A percentile compares a stretch with the other conserved stretches of the same genome.
phyloP scores from a whole-genome alignment of 495 filamentous ascomycete genomes.

The Parachaetomium inaequale region DNA sequence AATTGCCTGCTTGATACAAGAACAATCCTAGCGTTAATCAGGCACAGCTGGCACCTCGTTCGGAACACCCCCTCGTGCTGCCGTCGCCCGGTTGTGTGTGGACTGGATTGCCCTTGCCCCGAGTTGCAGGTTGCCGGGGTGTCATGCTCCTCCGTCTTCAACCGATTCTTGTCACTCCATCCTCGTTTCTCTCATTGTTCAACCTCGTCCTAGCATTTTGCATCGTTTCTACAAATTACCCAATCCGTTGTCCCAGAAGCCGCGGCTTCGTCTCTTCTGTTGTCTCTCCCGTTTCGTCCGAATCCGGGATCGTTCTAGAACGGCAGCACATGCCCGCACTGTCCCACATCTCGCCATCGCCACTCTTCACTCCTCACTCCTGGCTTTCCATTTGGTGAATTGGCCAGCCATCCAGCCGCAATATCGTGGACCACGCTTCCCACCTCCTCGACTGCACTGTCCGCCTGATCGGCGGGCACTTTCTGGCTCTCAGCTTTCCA shows the following conservation, averaged over 20 bases:
- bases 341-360: slow-evolving; percentile 24
- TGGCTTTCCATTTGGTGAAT: neutral
- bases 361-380: neutral
- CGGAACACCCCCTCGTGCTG: neutral
- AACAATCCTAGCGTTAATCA: too few species aligned
- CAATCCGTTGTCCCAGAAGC: neutral
- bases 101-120: slow-evolving; percentile 6
- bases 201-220: neutral
- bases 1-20: neutral
- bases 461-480: neutral
- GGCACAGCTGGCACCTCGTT: neutral
- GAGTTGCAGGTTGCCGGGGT: slow-evolving; percentile 10
- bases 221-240: neutral
- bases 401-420: neutral
- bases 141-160: slow-evolving; percentile 1
- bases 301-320: neutral
- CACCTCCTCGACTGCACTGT: neutral
- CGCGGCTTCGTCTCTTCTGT: neutral
- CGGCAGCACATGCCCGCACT: slow-evolving; percentile 3
- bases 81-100: neutral
- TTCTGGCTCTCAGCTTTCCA: neutral
- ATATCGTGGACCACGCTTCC: neutral
- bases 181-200: neutral
- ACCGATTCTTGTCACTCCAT: neutral
- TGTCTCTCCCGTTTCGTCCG: neutral